A percentile compares a stretch with the other conserved stretches of the same genome.
Evolutionary conservation across 179 eudicot genomes (phyloP).

Genomic region (Silene coronaria): DNA sequence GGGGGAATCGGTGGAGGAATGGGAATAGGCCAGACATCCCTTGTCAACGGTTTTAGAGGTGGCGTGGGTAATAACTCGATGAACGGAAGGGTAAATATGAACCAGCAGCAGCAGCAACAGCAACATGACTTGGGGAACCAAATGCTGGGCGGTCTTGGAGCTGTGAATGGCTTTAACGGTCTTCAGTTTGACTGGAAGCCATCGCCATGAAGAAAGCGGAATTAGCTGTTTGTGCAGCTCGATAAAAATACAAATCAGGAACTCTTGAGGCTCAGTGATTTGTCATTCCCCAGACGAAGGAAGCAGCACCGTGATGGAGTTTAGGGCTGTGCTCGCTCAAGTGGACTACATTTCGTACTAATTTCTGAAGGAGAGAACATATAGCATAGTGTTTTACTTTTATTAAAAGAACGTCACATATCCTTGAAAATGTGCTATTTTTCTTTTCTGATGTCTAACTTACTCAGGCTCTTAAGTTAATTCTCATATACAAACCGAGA

Average conservation of each 20-base stretch:
- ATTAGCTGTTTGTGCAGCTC: neutral
- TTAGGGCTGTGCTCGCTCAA: conserved; percentile 18
- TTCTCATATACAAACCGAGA: neutral
- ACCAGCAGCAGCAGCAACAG: conserved; percentile 35
- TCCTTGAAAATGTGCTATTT: conserved; percentile 18
- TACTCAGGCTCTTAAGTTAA: conserved; percentile 7
- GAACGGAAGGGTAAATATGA: conserved; percentile 57
- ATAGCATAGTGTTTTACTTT: conserved; percentile 31
- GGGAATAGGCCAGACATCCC: conserved; percentile 38
- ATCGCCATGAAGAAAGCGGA: conserved; percentile 39
- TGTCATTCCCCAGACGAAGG: conserved; percentile 19
- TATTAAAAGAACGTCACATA: conserved; percentile 21
- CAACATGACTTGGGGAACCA: conserved; percentile 66
- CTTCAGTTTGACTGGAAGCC: conserved; percentile 90
- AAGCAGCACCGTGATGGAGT: conserved; percentile 18
- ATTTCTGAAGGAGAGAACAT: conserved; percentile 29
- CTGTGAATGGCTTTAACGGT: conserved; percentile 61
- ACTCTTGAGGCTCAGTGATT: conserved; percentile 22
- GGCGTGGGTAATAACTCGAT: conserved; percentile 47
- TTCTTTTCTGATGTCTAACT: conserved; percentile 15
- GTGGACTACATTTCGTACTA: conserved; percentile 32
- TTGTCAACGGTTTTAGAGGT: conserved; percentile 58
- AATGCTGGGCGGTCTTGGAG: conserved; percentile 63
- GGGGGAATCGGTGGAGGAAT: conserved; percentile 46
- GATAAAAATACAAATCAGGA: neutral